Evolutionary conservation across 441 rosid genomes (phyloP), one percentile per base, ranked within the genome.

Genomic region (Populus hybrid): DNA sequence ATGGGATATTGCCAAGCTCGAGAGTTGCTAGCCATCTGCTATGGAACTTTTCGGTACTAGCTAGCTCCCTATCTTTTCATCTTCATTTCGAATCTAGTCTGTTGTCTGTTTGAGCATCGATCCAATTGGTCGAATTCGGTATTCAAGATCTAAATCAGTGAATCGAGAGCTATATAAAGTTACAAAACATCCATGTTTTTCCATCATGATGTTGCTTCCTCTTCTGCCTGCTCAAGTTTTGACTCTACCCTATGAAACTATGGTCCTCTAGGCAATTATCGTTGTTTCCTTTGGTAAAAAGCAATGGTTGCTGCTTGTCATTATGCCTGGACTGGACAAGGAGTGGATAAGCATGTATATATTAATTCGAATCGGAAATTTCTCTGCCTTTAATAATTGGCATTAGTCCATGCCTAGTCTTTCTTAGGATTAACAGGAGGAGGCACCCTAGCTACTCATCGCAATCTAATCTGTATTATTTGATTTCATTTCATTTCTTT

Each of bases 221-320:
- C 1, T 45, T 45, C 56, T 45, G 71, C 66, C 71, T 72, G 74
- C 68, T 35, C 74, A 66, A 42, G 71, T 80, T 79, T 80, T 86
- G 83, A 81, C 83, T 79, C 86, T 78, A 42, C 64, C 73, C 42
- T 66, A 23, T 28, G n/a, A 68, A 14, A 56, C 75, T 66, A 73
- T 68, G 18, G 2, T 9, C 64, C 29, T 23, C 64, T 53, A 75
- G 78, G 77, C 71, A 82, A 81, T 82, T 50, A 80, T 77, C 21
- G 69, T 71, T 81, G 79, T 76, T 81, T 81, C 78, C 80, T 84
- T 81, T 36, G 79, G 82, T 69, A 21, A 69, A 85, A 85, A 79
- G 86, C 81, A 87, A 80, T 9, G 67, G 31, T 68, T 10, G 29
- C 29, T 28, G 6, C 20, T 53, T 42, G 18, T 79, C 78, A 80